Evolutionary conservation across 2,329 filamentous ascomycete genomes (phyloP).

Genomic region (Ophiostoma montium): DNA sequence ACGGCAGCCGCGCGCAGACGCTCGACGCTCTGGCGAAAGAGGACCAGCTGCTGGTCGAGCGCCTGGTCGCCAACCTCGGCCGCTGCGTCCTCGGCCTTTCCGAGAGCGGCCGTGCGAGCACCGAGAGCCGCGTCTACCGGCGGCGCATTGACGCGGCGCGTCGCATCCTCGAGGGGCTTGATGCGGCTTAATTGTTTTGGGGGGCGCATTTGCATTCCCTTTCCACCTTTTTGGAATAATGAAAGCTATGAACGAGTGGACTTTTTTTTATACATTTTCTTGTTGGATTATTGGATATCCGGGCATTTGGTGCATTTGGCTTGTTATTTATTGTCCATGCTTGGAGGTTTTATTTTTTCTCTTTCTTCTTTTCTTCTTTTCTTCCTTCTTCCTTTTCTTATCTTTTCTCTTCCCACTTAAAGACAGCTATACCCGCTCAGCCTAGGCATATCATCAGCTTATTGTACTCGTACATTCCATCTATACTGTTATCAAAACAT

Average conservation of each 20-base stretch:
- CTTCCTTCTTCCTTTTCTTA: background rate
- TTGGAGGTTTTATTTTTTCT: too few species aligned
- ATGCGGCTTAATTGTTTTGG: constrained; percentile 18
- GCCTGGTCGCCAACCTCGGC: constrained; percentile 44
- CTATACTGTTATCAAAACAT: too few species aligned
- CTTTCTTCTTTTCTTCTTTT: background rate
- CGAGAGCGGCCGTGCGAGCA: constrained; percentile 37
- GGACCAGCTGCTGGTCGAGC: constrained; percentile 46
- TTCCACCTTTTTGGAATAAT: constrained; percentile 2
- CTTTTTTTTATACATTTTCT: background rate
- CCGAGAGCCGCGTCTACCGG: constrained; percentile 51
- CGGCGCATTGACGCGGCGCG: constrained; percentile 62
- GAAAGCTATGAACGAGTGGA: constrained; percentile 4
- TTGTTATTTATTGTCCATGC: background rate
- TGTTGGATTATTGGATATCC: background rate
- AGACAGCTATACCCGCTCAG: too few species aligned
- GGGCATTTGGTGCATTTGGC: background rate
- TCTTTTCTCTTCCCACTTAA: background rate
- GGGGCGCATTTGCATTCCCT: background rate
- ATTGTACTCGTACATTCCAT: background rate
- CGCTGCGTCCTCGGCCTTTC: constrained; percentile 45
- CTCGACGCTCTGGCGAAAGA: constrained; percentile 36
- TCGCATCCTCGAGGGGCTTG: constrained; percentile 55
- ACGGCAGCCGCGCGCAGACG: constrained; percentile 15
- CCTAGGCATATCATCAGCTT: background rate